These are phyloP conservation scores for Solanum gandarillasii DNA, from an alignment of 257 asterid genomes.

Conservation along the genomic window DNA sequence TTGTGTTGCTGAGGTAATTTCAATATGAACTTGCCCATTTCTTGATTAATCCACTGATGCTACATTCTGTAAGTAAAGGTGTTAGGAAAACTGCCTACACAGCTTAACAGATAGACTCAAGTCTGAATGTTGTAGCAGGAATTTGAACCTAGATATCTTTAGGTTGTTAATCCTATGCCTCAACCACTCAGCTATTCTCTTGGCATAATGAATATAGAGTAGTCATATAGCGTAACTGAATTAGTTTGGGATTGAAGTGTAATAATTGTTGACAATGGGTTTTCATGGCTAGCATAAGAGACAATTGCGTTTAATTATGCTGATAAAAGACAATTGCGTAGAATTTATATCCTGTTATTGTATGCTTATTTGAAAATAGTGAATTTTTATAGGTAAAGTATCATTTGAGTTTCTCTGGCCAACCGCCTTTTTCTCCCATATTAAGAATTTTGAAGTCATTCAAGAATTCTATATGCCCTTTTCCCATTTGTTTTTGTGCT, in stretches of 20 bases:
- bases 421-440: background rate
- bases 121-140: background rate
- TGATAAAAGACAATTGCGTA: background rate
- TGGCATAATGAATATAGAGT: background rate
- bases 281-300: background rate
- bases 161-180: background rate
- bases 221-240: background rate
- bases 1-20: background rate
- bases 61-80: background rate
- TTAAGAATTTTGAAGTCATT: background rate
- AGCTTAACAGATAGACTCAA: background rate
- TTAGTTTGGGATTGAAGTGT: background rate
- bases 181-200: background rate
- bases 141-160: background rate
- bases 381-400: background rate
- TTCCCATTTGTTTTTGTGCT: background rate
- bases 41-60: background rate
- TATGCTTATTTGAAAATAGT: background rate
- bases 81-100: background rate
- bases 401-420: background rate
- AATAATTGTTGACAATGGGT: background rate
- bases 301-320: background rate
- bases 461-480: background rate
- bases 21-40: background rate
- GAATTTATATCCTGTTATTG: background rate